A percentile compares a stretch with the other conserved stretches of the same genome.
Evolutionary conservation across 2,329 filamentous ascomycete genomes (phyloP).

Genomic region (Penicillium sp.): DNA sequence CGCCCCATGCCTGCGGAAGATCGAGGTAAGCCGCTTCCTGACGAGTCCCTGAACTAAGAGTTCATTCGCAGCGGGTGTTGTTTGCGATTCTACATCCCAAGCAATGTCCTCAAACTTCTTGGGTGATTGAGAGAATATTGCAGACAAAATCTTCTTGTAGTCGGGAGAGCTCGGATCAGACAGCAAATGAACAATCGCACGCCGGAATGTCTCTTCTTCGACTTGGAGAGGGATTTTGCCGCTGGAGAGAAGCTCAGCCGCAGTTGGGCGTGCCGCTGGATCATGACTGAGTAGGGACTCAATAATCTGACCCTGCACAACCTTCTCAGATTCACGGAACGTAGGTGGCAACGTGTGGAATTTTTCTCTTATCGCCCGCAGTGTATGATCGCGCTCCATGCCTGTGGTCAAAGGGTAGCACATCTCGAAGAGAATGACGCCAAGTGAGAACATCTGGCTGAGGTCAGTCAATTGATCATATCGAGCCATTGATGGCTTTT

Average conservation of each 20-base stretch:
- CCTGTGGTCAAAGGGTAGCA: conserved; percentile 58
- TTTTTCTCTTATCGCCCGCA: conserved; percentile 63
- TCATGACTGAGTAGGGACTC: conserved; percentile 73
- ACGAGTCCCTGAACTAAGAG: conserved; percentile 66
- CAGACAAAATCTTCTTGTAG: conserved; percentile 82
- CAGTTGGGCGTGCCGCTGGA: conserved; percentile 75
- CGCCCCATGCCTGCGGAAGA: conserved; percentile 86
- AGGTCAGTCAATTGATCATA: conserved; percentile 7
- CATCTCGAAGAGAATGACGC: conserved; percentile 99
- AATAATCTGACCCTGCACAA: conserved; percentile 69
- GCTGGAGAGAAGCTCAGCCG: conserved; percentile 73
- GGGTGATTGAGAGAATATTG: conserved; percentile 69
- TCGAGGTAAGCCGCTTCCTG: conserved; percentile 65
- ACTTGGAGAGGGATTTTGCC: conserved; percentile 85
- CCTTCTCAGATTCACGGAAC: conserved; percentile 64
- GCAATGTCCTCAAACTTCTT: conserved; percentile 75
- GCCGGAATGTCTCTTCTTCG: conserved; percentile 83
- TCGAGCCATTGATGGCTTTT: background rate
- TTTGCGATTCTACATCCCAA: conserved; percentile 63
- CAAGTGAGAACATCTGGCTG: conserved; percentile 82
- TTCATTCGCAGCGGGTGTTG: conserved; percentile 44
- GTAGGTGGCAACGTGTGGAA: conserved; percentile 64
- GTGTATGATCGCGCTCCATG: conserved; percentile 59
- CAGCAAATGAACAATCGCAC: conserved; percentile 68
- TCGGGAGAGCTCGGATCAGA: conserved; percentile 80